Conservation (phyloP, 306 rosid genomes). For the Quercus mongolica region DNA sequence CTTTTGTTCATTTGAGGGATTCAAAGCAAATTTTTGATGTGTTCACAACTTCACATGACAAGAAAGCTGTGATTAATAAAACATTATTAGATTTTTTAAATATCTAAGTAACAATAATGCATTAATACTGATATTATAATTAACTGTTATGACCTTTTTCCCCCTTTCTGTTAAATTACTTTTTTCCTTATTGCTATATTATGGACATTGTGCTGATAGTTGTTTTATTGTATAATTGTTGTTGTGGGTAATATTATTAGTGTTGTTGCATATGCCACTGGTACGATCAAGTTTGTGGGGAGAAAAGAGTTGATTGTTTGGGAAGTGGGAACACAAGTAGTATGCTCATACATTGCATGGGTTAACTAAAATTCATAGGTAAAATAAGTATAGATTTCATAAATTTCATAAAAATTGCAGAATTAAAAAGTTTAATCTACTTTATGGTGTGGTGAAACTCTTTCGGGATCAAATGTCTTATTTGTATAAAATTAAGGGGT, state of each 20-base stretch:
- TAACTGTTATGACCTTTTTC: neutral
- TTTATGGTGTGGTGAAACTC: no score
- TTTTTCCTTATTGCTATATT: neutral
- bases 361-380: no score
- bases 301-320: neutral
- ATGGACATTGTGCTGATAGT: neutral
- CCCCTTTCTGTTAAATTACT: neutral
- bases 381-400: no score
- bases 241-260: neutral
- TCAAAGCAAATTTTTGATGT: neutral
- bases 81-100: neutral
- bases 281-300: neutral
- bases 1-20: neutral
- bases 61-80: neutral
- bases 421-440: no score
- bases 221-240: neutral
- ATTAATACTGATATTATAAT: neutral
- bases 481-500: no score
- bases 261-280: neutral
- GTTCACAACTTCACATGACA: neutral
- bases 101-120: neutral
- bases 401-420: no score
- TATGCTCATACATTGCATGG: no score
- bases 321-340: neutral
- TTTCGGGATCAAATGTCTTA: no score